phyloP scores from a whole-genome alignment of 192 early-diverging fungal species.

The Phlyctochytrium planicorne region DNA sequence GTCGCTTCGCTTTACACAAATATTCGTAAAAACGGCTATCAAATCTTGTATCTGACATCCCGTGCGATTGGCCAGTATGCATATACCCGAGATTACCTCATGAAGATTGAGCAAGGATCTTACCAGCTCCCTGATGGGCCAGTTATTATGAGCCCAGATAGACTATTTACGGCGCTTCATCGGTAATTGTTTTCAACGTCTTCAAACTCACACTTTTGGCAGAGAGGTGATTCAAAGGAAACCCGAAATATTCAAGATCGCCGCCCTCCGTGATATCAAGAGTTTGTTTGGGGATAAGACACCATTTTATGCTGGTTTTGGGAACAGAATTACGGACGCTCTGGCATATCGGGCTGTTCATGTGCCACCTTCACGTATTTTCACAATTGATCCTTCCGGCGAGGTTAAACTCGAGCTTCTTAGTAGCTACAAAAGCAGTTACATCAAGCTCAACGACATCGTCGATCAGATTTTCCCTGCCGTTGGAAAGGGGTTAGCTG shows the following conservation, averaged over 20 bases:
- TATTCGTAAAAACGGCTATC: slow-evolving; percentile 90
- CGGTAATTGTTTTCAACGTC: slow-evolving; percentile 35
- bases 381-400: slow-evolving; percentile 91
- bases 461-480: slow-evolving; percentile 91
- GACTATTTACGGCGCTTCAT: slow-evolving; percentile 88
- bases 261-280: slow-evolving; percentile 87
- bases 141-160: slow-evolving; percentile 92
- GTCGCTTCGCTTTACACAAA: slow-evolving; percentile 96
- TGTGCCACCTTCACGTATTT: slow-evolving; percentile 90
- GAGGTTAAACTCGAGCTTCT: slow-evolving; percentile 89
- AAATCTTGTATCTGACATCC: slow-evolving; percentile 91
- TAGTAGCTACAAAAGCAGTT: slow-evolving; percentile 65
- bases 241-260: slow-evolving; percentile 97
- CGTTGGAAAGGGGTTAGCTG: neutral
- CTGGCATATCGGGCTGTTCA: slow-evolving; percentile 92
- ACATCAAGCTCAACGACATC: slow-evolving; percentile 85
- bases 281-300: slow-evolving; percentile 71
- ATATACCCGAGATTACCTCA: slow-evolving; percentile 88
- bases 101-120: slow-evolving; percentile 83
- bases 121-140: slow-evolving; percentile 92
- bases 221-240: slow-evolving; percentile 91
- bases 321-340: slow-evolving; percentile 96
- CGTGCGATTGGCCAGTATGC: slow-evolving; percentile 94
- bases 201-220: neutral
- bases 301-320: slow-evolving; percentile 96